Base-by-base conservation (phyloP, 306 rosid genomes). In the cucumber (Cucumis sativus) region DNA sequence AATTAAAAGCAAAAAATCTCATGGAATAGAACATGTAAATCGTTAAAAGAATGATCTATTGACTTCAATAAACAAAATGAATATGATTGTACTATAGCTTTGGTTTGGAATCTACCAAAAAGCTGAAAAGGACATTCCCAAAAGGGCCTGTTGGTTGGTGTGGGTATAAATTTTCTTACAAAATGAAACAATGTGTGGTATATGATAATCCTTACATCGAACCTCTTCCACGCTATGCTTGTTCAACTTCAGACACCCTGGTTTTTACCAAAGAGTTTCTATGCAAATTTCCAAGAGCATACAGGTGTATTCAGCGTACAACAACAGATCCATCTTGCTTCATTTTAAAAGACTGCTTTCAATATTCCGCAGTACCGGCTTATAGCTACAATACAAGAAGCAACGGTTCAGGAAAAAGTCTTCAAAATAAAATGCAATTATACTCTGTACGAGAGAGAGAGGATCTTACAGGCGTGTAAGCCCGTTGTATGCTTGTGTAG, bases 291-390 rank as follows among this genome's bases (percentile, higher is more conserved):
- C 33, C 18, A 5, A 43, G 37, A 4, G 23, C 28, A 45, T 43
- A 69, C 58, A 33, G 13, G 6, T 47, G 40, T 25, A 70, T 47
- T 92, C 85, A 91, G 57, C 33, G 73, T 65, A 87, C 91, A 13
- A 73, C 71, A 78, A 88, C 45, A 5, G 85, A 81, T 45, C 87
- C 89, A 57, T 89, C 97, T 83, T 89, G 97, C 91, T 92, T 92
- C 96, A 95, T 84, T 83, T 89, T 89, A 76, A 89, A 63, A 95
- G 93, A 72, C 65, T 83, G 66, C 81, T 90, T 84, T 95, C 97
- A 64, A 92, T 90, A 79, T 92, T 90, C 83, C 97, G 89, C 66
- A 95, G 82, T 55, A 95, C 96, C 1, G 98, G 97, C 85, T 80
- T 89, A 78, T 90, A 90, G 79, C 98, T 95, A 72, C 61, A 72